Evolutionary conservation across 768 basidiomycete species (phyloP), one percentile per base, ranked within the genome.

Genomic region (Tulasnella sp.): DNA sequence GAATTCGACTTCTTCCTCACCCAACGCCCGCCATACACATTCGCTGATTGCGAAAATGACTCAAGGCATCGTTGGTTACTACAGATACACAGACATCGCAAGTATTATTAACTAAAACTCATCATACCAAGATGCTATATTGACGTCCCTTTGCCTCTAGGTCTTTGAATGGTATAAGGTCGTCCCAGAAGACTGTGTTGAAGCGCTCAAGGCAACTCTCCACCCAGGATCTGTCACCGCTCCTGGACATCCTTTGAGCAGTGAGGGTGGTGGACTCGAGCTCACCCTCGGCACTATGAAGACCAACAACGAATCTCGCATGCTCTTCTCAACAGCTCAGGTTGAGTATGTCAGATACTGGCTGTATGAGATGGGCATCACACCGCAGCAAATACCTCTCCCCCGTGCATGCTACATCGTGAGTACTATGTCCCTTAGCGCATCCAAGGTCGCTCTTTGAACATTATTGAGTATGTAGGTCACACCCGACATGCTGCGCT

Each of bases 271-370:
- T n/a, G 88, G 88, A 15, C 75, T 82, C 34, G 80, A 85, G 65
- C 73, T 91, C 66, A n/a, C 22, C 17, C 59, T 50, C 85, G 85
- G 82, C 8, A 87, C 82, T 0, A 76, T 88, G 55, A 72, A 74
- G 25, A 45, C 57, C 1, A 83, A 77, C 50, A 87, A 85, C 62
- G 84, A 90, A 70, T 76, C 81, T 4, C 80, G 89, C n/a, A 76
- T 92, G 25, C 72, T 91, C 51, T 88, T 87, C 67, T 85, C 90
- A 24, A 87, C 84, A 15, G 81, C 81, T 4, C 89, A 92, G 71
- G 78, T 91, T 63, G 88, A 92, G 68, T 92, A 90, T 69, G 69
- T 86, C 19, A 76, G 87, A 53, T 90, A 91, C 69, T 92, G 85
- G 84, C 76, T 92, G 53, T 80, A 87, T 66, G 80, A 82, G 1